A percentile compares a stretch with the other conserved stretches of the same genome.
phyloP scores from a whole-genome alignment of 108 stramenopile genomes.

The Aurantiochytrium sp. region DNA sequence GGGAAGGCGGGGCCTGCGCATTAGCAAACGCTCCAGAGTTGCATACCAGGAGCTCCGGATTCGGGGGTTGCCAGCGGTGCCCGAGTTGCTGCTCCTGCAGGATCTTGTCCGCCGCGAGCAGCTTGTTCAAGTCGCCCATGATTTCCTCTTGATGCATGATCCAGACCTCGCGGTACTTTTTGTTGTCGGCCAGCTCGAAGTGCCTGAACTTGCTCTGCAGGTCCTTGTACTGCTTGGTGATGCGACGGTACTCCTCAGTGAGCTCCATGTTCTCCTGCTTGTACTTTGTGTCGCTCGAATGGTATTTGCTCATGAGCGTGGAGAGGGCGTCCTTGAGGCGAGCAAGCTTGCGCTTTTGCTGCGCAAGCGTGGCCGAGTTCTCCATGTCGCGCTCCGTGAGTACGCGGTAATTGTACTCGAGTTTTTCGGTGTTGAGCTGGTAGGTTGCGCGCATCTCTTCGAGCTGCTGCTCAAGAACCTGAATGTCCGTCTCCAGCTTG shows the following conservation, averaged over 20 bases:
- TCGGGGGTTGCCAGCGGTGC: conserved; percentile 54
- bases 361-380: conserved; percentile 55
- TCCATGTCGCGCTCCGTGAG: conserved; percentile 64
- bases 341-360: conserved; percentile 60
- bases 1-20: not conserved
- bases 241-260: conserved; percentile 59
- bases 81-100: conserved; percentile 65
- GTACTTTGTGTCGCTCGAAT: conserved; percentile 51
- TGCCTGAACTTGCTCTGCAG: conserved; percentile 65
- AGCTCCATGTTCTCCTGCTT: conserved; percentile 55
- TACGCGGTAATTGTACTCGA: conserved; percentile 69
- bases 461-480: conserved; percentile 71
- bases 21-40: not conserved
- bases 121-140: conserved; percentile 11
- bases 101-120: conserved; percentile 50
- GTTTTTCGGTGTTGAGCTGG: conserved; percentile 69
- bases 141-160: conserved; percentile 56
- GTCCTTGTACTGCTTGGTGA: conserved; percentile 67
- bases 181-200: conserved; percentile 61
- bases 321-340: conserved; percentile 59
- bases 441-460: conserved; percentile 70
- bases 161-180: conserved; percentile 59
- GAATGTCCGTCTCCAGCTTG: conserved; percentile 67
- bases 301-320: conserved; percentile 50
- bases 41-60: conserved; percentile 33